These are phyloP conservation scores for Rhexocercosporidium sp. DNA, from an alignment of 2,329 filamentous ascomycete genomes.

Conservation along the genomic window DNA sequence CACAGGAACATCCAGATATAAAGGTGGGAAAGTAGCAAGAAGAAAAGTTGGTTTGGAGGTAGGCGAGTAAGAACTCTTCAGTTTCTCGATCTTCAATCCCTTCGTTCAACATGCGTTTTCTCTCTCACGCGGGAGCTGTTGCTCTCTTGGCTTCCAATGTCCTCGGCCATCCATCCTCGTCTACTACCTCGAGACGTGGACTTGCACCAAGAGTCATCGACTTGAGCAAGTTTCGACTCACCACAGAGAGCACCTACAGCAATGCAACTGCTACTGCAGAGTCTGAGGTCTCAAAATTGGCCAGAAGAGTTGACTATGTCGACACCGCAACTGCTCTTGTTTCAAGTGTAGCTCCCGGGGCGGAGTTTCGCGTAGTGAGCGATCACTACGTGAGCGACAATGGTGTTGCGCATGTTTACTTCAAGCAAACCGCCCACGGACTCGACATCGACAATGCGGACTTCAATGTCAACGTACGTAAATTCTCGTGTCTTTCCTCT, in stretches of 20 bases:
- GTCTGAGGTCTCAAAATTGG: conserved; percentile 1
- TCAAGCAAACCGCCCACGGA: conserved; percentile 62
- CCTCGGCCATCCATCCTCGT: conserved; percentile 9
- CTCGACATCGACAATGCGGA: conserved; percentile 63
- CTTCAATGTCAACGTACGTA: conserved; percentile 30
- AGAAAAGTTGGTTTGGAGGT: not conserved
- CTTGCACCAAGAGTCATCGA: conserved; percentile 19
- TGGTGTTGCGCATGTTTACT: conserved; percentile 62
- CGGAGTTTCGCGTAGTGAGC: conserved; percentile 54
- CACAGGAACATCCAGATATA: not conserved
- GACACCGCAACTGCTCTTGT: conserved; percentile 52
- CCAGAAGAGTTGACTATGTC: conserved; percentile 43
- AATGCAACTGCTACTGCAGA: conserved; percentile 18
- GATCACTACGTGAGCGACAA: conserved; percentile 59
- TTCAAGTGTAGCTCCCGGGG: conserved; percentile 45
- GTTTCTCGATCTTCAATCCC: not conserved
- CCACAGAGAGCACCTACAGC: conserved; percentile 24
- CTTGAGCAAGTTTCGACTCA: conserved; percentile 25
- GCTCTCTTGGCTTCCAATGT: conserved; percentile 14
- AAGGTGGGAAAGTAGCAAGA: not conserved
- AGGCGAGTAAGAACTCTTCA: not conserved
- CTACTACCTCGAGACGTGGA: not conserved
- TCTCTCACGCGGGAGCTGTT: conserved; percentile 4
- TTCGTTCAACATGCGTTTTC: conserved; percentile 15
- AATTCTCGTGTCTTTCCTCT: not conserved